Evolutionary conservation across 2,329 filamentous ascomycete genomes (phyloP).

Genomic region (Colletotrichum sp.): DNA sequence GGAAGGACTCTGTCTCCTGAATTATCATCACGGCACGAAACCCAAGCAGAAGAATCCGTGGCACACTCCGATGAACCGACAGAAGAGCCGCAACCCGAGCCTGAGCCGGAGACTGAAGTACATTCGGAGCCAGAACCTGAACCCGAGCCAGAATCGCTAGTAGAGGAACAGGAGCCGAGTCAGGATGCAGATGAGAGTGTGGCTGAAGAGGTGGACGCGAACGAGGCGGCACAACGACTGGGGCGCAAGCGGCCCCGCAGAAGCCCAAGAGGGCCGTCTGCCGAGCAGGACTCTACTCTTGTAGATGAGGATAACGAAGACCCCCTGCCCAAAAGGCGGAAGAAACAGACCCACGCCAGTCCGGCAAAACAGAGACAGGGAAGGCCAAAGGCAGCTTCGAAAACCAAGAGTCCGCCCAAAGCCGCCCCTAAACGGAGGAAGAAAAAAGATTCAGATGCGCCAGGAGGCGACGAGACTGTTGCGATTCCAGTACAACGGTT

Average conservation of each 20-base stretch:
- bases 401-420: slow-evolving; percentile 24
- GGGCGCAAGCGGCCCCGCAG: slow-evolving; percentile 48
- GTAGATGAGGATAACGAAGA: slow-evolving; percentile 31
- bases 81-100: neutral
- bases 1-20: slow-evolving; percentile 11
- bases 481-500: slow-evolving; percentile 68
- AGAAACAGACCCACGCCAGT: slow-evolving; percentile 40
- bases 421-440: slow-evolving; percentile 22
- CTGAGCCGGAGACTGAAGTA: neutral
- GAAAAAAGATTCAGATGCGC: slow-evolving; percentile 15
- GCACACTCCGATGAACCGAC: neutral
- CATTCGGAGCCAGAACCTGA: neutral
- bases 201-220: slow-evolving; percentile 48
- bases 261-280: slow-evolving; percentile 41
- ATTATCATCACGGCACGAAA: neutral
- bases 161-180: neutral
- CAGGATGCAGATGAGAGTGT: slow-evolving; percentile 24
- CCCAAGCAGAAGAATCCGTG: neutral
- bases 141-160: neutral
- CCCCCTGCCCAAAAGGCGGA: slow-evolving; percentile 41
- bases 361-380: slow-evolving; percentile 47
- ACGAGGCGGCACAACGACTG: slow-evolving; percentile 46
- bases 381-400: slow-evolving; percentile 6
- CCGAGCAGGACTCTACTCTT: slow-evolving; percentile 43
- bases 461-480: slow-evolving; percentile 34